Evolutionary conservation across 2,329 filamentous ascomycete species (phyloP).

Genomic region (Fusarium chuoi): DNA sequence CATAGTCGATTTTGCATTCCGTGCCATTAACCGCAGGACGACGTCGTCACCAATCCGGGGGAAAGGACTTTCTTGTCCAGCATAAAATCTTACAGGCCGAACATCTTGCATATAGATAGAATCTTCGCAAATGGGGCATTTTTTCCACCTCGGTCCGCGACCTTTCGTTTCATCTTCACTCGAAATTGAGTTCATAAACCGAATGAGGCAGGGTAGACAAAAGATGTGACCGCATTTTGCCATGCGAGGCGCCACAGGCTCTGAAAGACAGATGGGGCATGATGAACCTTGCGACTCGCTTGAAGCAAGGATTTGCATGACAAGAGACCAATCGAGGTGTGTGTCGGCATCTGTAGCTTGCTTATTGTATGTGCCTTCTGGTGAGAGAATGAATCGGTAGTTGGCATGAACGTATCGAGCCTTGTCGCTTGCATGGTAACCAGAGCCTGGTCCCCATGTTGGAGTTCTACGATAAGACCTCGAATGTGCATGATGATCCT

Average conservation of each 20-base stretch:
- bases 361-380: slow-evolving; percentile 78
- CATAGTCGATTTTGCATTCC: slow-evolving; percentile 82
- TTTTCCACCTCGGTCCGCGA: slow-evolving; percentile 85
- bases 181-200: slow-evolving; percentile 90
- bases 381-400: slow-evolving; percentile 95
- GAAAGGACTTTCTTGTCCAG: slow-evolving; percentile 83
- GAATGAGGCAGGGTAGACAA: slow-evolving; percentile 90
- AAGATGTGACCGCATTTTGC: slow-evolving; percentile 98
- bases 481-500: slow-evolving; percentile 63
- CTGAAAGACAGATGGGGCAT: slow-evolving; percentile 94
- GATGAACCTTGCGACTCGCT: slow-evolving; percentile 87
- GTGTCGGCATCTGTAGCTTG: slow-evolving; percentile 89
- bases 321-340: slow-evolving; percentile 88
- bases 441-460: slow-evolving; percentile 86
- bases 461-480: slow-evolving; percentile 75
- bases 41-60: slow-evolving; percentile 89
- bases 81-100: slow-evolving; percentile 89
- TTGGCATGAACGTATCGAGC: slow-evolving; percentile 93
- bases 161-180: slow-evolving; percentile 75
- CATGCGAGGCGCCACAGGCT: slow-evolving; percentile 94
- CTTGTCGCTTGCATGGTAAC: slow-evolving; percentile 91
- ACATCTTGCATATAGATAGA: slow-evolving; percentile 92
- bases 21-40: slow-evolving; percentile 85
- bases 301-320: slow-evolving; percentile 92
- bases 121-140: slow-evolving; percentile 96